A percentile compares a stretch with the other conserved stretches of the same genome.
phyloP scores from a whole-genome alignment of 2,329 filamentous ascomycete species.

The Hirsutella thompsonii region DNA sequence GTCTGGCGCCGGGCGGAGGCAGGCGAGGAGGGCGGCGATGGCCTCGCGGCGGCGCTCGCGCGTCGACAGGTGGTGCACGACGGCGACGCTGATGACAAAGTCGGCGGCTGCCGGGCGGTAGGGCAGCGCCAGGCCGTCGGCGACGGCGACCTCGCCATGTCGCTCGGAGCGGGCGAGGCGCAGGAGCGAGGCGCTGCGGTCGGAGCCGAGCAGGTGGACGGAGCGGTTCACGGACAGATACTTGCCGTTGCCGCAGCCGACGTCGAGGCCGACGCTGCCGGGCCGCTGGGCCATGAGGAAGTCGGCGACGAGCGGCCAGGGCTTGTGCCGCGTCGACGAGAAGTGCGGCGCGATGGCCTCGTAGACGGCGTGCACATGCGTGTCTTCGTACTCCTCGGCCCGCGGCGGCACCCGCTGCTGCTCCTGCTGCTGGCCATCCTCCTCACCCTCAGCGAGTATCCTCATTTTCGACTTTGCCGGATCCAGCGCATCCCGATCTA shows the following conservation, averaged over 20 bases:
- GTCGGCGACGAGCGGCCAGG: conserved; percentile 80
- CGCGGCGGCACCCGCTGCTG: too few species aligned
- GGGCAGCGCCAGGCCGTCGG: conserved; percentile 73
- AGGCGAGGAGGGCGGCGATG: conserved; percentile 56
- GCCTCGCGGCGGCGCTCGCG: conserved; percentile 58
- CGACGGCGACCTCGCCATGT: conserved; percentile 59
- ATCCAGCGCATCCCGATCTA: not conserved
- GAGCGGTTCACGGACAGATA: conserved; percentile 69
- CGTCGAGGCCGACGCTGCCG: conserved; percentile 73
- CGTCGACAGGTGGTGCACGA: conserved; percentile 87
- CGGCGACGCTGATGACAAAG: conserved; percentile 88
- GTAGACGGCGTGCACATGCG: conserved; percentile 87
- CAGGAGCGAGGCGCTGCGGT: conserved; percentile 54
- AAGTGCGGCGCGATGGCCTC: conserved; percentile 77
- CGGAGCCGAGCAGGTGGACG: conserved; percentile 72
- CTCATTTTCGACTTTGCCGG: too few species aligned
- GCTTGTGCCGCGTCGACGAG: conserved; percentile 66
- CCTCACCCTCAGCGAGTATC: too few species aligned
- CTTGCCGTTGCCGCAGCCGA: conserved; percentile 96
- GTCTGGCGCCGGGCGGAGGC: conserved; percentile 38
- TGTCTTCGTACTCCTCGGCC: conserved; percentile 59
- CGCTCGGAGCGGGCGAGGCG: conserved; percentile 28
- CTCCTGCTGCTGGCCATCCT: too few species aligned
- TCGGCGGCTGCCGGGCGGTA: conserved; percentile 52
- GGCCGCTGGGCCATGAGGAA: conserved; percentile 56